Evolutionary conservation across 345 rosid species (phyloP).

Genomic region (Clausena lansium): DNA sequence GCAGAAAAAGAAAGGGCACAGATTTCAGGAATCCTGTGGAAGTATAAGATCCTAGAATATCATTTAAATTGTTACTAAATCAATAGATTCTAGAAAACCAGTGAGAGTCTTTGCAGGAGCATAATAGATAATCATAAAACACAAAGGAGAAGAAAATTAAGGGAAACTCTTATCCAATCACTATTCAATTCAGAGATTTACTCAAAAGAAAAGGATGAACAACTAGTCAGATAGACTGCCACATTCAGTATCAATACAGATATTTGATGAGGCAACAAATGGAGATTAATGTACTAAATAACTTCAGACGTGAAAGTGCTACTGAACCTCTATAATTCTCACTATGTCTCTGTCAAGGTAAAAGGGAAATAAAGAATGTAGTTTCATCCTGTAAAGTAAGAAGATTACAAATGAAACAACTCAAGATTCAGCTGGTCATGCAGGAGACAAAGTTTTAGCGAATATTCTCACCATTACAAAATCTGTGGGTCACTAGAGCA

Average conservation of each 20-base stretch:
- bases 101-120: neutral
- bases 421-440: neutral
- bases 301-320: neutral
- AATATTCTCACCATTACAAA: neutral
- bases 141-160: neutral
- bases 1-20: slow-evolving; percentile 24
- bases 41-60: slow-evolving; percentile 15
- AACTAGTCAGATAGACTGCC: neutral
- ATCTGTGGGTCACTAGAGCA: too few species aligned
- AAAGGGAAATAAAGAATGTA: neutral
- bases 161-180: neutral
- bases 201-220: neutral
- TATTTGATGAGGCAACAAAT: neutral
- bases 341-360: neutral
- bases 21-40: slow-evolving; percentile 29
- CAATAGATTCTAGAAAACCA: neutral
- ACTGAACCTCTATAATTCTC: neutral
- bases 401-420: neutral
- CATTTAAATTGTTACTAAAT: too few species aligned
- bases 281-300: neutral
- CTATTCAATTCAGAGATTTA: neutral
- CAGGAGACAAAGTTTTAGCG: neutral
- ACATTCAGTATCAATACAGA: neutral
- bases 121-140: neutral
- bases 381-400: neutral